Base-by-base conservation (phyloP, 2,329 filamentous ascomycete genomes). In the Chaetomium sp. region DNA sequence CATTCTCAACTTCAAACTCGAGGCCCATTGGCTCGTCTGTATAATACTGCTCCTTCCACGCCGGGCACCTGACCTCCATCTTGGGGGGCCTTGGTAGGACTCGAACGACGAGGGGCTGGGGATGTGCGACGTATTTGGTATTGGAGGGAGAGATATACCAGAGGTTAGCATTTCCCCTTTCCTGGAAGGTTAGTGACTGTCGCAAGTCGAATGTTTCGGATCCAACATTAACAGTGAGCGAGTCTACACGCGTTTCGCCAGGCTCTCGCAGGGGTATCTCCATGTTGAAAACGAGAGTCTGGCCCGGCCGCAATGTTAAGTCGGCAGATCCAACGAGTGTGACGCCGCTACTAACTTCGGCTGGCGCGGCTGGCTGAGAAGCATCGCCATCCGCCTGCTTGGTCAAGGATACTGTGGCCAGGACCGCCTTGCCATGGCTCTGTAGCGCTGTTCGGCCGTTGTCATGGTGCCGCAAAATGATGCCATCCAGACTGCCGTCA, bases 51-150 rank as follows among this genome's bases (percentile, higher is more conserved):
- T 86, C 83, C 63, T 83, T 80, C 8, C 89, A 77, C 49, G 86
- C 83, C 2, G 85, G 80, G 10, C 92, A 78, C 29, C 80, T 83
- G 54, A 99, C 86, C 70, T 92, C 88, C 80, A 99, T 87, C 77
- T 97, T 98, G 0, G 95, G 95, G 31, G 94, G 95, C 69, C 96
- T 91, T 1, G 95, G 94, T 61, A 93, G 82, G 27, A 99, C 87
- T 63, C 86, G 88, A 63, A 96, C 85, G 1, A 80, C 79, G 38
- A 85, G 80, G 9, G 84, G 78, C 55, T 83, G 80, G 12, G 77
- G 69, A 9, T 86, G 81, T 31, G 81, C 76, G 23, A 85, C 75
- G 31, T 78, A 80, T 65, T 81, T 82, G 60, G 77, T 81, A 0
- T 75, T 74, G 16, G 78, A 76, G 2, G 76, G 75, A 7, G 78